Evolutionary conservation across 2,329 filamentous ascomycete genomes (phyloP), one percentile per base, ranked within the genome.

Genomic region (Aspergillus floridensis): DNA sequence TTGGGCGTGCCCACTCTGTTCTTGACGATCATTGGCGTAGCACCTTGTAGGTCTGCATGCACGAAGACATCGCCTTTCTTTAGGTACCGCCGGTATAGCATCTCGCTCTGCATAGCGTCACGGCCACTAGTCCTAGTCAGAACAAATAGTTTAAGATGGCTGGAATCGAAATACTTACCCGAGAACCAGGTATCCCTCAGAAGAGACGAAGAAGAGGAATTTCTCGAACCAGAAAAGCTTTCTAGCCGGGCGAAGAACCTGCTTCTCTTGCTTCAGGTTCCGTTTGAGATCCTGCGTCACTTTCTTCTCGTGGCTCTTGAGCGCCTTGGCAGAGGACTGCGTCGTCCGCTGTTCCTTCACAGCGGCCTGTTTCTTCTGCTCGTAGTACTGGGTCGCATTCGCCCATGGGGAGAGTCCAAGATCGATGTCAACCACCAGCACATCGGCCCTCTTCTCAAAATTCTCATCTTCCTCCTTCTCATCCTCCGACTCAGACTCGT

Each of bases 161-260:
- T 22, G 4, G n/a, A 16, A 11, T 19, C 10, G 14, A 54, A 16
- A 49, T n/a, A 70, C 72, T 49, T 70, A 77, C 75, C 88, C 93
- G 16, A 99, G 83, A 0, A 98, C 90, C 5, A 99, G 83, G 72
- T 98, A 97, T 4, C 93, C 93, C 70, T 99, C 95, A 0, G 92
- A 96, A 0, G 93, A 97, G 66, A 98, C 85, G 77, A 99, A 99
- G 84, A 92, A 98, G 29, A 88, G 81, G 69, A 96, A 99, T 76
- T 99, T 99, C 70, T 99, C 95, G 66, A 97, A 99, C 95, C 95
- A 99, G 68, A 93, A 85, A 65, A 88, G 89, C 69, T 88, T 89
- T 58, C 95, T 86, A 8, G 96, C 88, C 0, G 90, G 92, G 49
- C 93, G 87, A 10, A 98, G 79, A 2, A 96, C 80, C 21, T 92